Conservation (phyloP, 805 yeast species). For the Candida nitratophila region DNA sequence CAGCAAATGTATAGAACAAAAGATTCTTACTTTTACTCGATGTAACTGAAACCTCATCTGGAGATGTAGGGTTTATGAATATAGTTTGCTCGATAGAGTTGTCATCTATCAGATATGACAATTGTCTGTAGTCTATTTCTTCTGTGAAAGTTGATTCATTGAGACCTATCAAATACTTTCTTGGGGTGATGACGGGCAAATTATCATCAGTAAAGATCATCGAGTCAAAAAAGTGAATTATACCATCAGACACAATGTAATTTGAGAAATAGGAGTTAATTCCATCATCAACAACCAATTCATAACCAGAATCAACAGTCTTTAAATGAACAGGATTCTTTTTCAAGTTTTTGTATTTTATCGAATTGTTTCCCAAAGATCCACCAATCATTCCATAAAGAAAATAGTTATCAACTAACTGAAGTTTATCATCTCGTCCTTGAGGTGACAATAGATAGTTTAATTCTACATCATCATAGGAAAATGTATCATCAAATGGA, state of each 20-base stretch:
- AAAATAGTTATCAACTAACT: slow-evolving; percentile 26
- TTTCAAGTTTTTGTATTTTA: slow-evolving; percentile 18
- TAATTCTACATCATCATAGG: slow-evolving; percentile 35
- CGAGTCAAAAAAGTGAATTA: slow-evolving; percentile 41
- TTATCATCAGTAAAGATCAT: slow-evolving; percentile 13
- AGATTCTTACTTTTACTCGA: slow-evolving; percentile 18
- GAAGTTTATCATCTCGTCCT: slow-evolving; percentile 23
- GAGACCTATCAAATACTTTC: slow-evolving; percentile 52
- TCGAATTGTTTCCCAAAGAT: slow-evolving; percentile 12
- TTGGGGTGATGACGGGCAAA: slow-evolving; percentile 37
- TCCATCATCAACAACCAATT: slow-evolving; percentile 28
- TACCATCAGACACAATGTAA: slow-evolving; percentile 37
- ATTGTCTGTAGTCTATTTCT: slow-evolving; percentile 58
- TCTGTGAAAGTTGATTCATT: slow-evolving; percentile 57
- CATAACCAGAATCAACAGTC: slow-evolving; percentile 24
- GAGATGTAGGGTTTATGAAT: slow-evolving; percentile 14
- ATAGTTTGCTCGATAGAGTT: slow-evolving; percentile 41
- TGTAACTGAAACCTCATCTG: slow-evolving; percentile 18
- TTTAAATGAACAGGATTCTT: slow-evolving; percentile 16
- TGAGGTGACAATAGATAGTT: slow-evolving; percentile 31
- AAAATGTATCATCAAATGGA: slow-evolving; percentile 39
- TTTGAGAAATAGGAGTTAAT: slow-evolving; percentile 30
- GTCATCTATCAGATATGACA: slow-evolving; percentile 52
- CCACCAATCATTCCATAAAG: slow-evolving; percentile 42
- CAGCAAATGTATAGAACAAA: slow-evolving; percentile 59